Percentiles rank a stretch among this genome's conserved stretches.
Conservation (phyloP, 352 stramenopile species). For the Blastocystis sp. region DNA sequence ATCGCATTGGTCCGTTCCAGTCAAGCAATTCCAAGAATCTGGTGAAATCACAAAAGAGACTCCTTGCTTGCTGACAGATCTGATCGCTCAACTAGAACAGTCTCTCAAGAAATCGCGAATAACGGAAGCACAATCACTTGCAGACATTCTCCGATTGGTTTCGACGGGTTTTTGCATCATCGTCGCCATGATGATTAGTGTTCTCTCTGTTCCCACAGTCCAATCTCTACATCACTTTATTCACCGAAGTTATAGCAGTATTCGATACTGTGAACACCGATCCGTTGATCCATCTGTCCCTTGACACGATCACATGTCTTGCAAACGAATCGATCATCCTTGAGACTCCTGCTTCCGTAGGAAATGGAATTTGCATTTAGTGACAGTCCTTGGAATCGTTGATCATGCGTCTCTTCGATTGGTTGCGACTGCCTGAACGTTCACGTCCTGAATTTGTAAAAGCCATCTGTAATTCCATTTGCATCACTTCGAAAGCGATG, state of each 20-base stretch:
- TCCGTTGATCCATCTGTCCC: background rate
- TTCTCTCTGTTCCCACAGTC: slow-evolving; percentile 29
- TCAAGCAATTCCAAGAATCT: too few relatives aligned
- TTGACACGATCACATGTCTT: background rate
- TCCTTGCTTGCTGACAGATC: background rate
- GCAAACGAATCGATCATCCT: background rate
- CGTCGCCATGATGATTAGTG: background rate
- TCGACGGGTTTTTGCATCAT: background rate
- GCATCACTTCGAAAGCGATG: background rate
- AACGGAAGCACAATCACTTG: background rate
- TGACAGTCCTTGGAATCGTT: background rate
- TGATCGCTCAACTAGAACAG: background rate
- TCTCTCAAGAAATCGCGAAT: background rate
- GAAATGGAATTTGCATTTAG: background rate
- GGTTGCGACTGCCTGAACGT: slow-evolving; percentile 1
- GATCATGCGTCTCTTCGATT: slow-evolving; percentile 15
- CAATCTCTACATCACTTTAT: background rate
- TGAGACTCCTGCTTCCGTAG: background rate
- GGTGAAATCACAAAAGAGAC: background rate
- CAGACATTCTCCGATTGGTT: background rate
- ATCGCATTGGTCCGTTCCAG: too few relatives aligned
- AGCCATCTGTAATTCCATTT: background rate
- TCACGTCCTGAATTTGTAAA: background rate
- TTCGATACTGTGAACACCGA: background rate
- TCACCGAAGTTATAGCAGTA: background rate